Percentiles rank a stretch among this genome's conserved stretches.
These are phyloP conservation scores for Baorangia bicolor DNA, from an alignment of 768 basidiomycete species.

Conservation along the genomic window DNA sequence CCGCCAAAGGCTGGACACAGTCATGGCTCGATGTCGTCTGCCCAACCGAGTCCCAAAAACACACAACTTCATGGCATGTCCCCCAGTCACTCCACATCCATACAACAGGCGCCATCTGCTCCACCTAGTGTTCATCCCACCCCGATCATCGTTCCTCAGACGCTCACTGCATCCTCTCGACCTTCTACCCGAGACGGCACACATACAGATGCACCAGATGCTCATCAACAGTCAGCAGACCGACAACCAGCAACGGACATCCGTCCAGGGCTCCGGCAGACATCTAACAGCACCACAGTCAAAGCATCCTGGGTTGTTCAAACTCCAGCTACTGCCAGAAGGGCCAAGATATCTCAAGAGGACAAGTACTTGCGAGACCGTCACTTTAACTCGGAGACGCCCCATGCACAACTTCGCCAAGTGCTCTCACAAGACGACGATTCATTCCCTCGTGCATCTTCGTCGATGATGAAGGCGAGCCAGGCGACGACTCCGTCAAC, in stretches of 20 bases:
- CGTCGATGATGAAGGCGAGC: conserved; percentile 29
- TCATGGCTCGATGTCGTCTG: conserved; percentile 12
- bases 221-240: conserved; percentile 14
- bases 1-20: conserved; percentile 14
- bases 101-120: conserved; percentile 21
- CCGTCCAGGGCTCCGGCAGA: conserved; percentile 12
- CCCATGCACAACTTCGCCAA: conserved; percentile 31
- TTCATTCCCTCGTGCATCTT: conserved; percentile 23
- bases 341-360: conserved; percentile 21
- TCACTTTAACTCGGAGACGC: conserved; percentile 18
- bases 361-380: conserved; percentile 31
- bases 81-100: conserved; percentile 3
- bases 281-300: conserved; percentile 22
- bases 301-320: conserved; percentile 35
- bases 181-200: conserved; percentile 26
- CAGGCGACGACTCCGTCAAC: conserved; percentile 21
- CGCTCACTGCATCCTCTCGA: conserved; percentile 24
- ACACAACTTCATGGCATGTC: conserved; percentile 17
- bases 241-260: conserved; percentile 9
- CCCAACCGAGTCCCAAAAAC: conserved; percentile 27
- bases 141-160: conserved; percentile 21
- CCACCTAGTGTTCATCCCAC: conserved; percentile 21
- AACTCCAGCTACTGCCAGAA: conserved; percentile 24
- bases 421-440: conserved; percentile 32
- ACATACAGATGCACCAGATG: conserved; percentile 2